Conservation (phyloP, 345 rosid genomes). For the Gynandropsis gynandra region DNA sequence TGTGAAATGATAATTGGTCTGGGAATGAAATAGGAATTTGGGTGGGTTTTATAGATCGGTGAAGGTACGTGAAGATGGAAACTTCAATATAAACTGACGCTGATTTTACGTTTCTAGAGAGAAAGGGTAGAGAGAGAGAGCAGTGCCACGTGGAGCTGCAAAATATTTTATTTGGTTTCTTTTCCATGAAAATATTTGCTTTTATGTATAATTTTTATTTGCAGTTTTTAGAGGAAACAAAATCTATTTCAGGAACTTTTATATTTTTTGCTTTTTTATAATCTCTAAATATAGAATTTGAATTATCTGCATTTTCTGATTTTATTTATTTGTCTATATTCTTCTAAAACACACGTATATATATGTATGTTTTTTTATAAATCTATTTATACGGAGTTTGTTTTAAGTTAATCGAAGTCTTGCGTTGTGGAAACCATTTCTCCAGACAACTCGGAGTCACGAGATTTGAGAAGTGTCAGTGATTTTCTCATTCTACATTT, state of each 20-base stretch:
- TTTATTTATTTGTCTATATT: too few relatives aligned
- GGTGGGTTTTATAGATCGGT: conserved; percentile 16
- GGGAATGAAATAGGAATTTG: conserved; percentile 14
- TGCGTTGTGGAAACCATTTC: conserved; percentile 5
- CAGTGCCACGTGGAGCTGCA: conserved; percentile 21
- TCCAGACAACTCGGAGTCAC: conserved; percentile 7
- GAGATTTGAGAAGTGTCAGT: neutral
- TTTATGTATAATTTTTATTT: too few relatives aligned
- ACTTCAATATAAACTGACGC: conserved; percentile 8
- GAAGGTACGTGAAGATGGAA: conserved; percentile 22
- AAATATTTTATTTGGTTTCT: too few relatives aligned
- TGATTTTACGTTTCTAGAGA: conserved; percentile 19
- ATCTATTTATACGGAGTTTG: neutral
- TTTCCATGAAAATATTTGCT: too few relatives aligned
- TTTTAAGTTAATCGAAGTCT: neutral
- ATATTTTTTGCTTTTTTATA: too few relatives aligned
- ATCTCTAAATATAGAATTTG: too few relatives aligned
- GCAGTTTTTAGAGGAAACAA: too few relatives aligned
- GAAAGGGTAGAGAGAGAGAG: neutral
- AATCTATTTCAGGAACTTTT: too few relatives aligned
- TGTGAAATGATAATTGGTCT: conserved; percentile 2
- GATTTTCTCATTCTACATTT: neutral
- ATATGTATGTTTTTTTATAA: neutral
- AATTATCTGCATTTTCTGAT: too few relatives aligned
- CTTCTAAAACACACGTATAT: neutral